Conservation (phyloP, 495 filamentous ascomycete genomes). For the Aspergillus hancockii region DNA sequence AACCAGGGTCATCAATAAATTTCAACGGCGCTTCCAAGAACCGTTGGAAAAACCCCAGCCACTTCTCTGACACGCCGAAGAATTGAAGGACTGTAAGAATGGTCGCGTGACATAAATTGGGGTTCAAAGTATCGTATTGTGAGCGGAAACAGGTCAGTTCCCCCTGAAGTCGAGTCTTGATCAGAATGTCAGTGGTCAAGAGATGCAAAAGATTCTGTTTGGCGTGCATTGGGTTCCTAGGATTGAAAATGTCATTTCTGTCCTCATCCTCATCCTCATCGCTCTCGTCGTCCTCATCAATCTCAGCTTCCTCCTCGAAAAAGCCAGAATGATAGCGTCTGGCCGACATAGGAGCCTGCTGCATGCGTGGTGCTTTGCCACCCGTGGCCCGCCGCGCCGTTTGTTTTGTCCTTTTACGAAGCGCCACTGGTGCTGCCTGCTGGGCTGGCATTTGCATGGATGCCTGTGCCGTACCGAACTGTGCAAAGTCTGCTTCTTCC, state of each 20-base stretch:
- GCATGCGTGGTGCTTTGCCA: no score
- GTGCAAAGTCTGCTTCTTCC: constrained; percentile 1
- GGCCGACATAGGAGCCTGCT: no score
- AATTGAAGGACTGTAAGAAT: constrained; percentile 12
- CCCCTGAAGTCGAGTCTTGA: constrained; percentile 14
- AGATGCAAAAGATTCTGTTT: constrained; percentile 19
- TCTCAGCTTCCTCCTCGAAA: constrained; percentile 11
- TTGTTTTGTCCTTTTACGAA: no score
- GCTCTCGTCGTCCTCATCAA: constrained; percentile 14
- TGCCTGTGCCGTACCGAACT: no score
- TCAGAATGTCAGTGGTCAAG: constrained; percentile 12
- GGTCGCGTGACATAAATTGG: constrained; percentile 11
- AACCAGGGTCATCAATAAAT: constrained; percentile 12
- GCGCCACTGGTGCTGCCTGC: background rate
- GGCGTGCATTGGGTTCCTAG: constrained; percentile 12
- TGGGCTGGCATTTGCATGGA: background rate
- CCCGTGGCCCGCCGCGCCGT: no score
- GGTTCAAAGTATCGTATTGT: constrained; percentile 14
- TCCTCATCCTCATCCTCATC: constrained; percentile 7
- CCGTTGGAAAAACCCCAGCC: constrained; percentile 11
- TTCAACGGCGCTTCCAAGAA: constrained; percentile 13
- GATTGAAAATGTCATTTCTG: background rate
- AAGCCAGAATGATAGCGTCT: no score
- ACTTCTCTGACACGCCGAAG: constrained; percentile 17
- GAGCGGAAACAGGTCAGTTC: constrained; percentile 17